These are phyloP conservation scores for Vaccinium myrtillus DNA, from an alignment of 148 eudicot species.

Conservation along the genomic window DNA sequence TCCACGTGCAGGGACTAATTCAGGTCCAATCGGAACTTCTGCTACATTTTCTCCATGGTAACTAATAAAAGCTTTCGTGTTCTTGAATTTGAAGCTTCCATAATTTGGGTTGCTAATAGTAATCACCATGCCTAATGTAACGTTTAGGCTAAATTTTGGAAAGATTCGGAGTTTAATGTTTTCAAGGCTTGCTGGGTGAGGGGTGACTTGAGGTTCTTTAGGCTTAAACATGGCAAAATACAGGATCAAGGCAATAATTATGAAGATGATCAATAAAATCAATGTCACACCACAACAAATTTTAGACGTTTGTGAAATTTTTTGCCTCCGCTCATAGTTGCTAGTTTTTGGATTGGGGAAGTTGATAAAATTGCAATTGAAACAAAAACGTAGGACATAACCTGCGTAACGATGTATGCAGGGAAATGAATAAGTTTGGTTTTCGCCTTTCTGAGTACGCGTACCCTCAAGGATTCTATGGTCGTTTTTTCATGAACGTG, in stretches of 20 bases:
- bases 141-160: constrained; percentile 29
- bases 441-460: not conserved
- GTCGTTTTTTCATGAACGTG: not conserved
- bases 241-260: constrained; percentile 22
- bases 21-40: constrained; percentile 19
- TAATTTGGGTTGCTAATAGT: constrained; percentile 28
- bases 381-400: not conserved
- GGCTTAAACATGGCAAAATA: constrained; percentile 29
- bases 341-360: not conserved
- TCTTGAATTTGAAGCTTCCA: constrained; percentile 27
- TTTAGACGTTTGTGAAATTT: constrained; percentile 17
- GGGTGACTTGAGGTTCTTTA: constrained; percentile 25
- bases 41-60: constrained; percentile 24
- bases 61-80: constrained; percentile 15
- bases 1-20: constrained; percentile 27
- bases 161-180: constrained; percentile 19
- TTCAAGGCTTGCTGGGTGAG: constrained; percentile 26
- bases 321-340: constrained; percentile 1
- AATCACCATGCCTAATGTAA: constrained; percentile 21
- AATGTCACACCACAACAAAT: constrained; percentile 18
- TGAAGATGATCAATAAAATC: constrained; percentile 6
- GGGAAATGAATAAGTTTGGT: not conserved
- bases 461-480: not conserved
- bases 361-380: not conserved
- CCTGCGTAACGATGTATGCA: not conserved